A percentile compares a stretch with the other conserved stretches of the same genome.
Evolutionary conservation across 768 basidiomycete genomes (phyloP).

Genomic region (Baorangia bicolor): DNA sequence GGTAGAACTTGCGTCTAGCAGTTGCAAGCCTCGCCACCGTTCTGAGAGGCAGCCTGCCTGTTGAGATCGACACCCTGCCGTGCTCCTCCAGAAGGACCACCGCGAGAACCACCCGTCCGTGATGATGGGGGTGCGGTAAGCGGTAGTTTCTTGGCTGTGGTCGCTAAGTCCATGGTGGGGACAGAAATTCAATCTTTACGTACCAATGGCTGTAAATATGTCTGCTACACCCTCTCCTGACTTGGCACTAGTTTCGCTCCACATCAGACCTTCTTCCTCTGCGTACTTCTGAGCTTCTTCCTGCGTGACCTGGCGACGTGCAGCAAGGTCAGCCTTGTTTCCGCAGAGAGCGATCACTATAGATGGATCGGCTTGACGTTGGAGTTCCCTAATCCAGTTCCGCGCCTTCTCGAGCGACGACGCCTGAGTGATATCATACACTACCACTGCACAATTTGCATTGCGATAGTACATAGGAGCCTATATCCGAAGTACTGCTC

Average conservation of each 20-base stretch:
- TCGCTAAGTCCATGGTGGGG: not conserved
- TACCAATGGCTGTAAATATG: slow-evolving; percentile 85
- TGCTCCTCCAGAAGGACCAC: slow-evolving; percentile 47
- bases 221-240: slow-evolving; percentile 82
- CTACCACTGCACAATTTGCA: slow-evolving; percentile 91
- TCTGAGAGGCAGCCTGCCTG: slow-evolving; percentile 52
- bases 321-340: slow-evolving; percentile 88
- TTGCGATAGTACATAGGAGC: slow-evolving; percentile 98
- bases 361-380: slow-evolving; percentile 95
- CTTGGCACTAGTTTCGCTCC: slow-evolving; percentile 92
- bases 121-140: slow-evolving; percentile 68
- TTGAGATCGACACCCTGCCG: slow-evolving; percentile 80
- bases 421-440: slow-evolving; percentile 93
- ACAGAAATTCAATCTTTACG: slow-evolving; percentile 23
- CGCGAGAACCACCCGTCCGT: slow-evolving; percentile 51
- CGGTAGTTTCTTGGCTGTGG: slow-evolving; percentile 85
- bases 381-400: slow-evolving; percentile 94
- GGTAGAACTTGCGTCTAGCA: slow-evolving; percentile 46
- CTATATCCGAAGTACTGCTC: slow-evolving; percentile 35
- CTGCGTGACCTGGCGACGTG: slow-evolving; percentile 79
- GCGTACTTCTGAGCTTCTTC: slow-evolving; percentile 93
- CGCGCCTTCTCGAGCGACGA: slow-evolving; percentile 93
- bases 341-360: slow-evolving; percentile 96
- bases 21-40: slow-evolving; percentile 68
- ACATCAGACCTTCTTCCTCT: slow-evolving; percentile 89